These are phyloP conservation scores for Globisporangium nunn DNA, from an alignment of 352 stramenopile species.

Conservation along the genomic window DNA sequence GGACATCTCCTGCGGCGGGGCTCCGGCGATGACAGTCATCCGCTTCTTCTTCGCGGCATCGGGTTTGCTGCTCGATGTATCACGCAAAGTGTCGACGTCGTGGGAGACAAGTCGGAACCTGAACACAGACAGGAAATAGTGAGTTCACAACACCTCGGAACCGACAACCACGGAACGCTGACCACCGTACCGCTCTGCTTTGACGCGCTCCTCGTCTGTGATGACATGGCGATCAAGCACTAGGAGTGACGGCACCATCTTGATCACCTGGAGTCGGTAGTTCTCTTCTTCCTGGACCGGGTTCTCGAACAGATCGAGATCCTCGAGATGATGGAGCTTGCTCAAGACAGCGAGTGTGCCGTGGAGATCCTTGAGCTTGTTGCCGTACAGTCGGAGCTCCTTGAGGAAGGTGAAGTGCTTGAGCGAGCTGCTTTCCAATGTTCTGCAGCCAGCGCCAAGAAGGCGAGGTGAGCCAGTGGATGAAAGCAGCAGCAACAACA, in stretches of 20 bases:
- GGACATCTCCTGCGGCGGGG: slow-evolving; percentile 43
- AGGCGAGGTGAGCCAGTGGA: too few relatives aligned
- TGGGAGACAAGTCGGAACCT: slow-evolving; percentile 7
- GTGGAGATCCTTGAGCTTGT: slow-evolving; percentile 74
- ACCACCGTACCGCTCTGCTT: slow-evolving; percentile 22
- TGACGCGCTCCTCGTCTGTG: slow-evolving; percentile 52
- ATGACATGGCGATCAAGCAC: slow-evolving; percentile 79
- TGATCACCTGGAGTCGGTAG: slow-evolving; percentile 80
- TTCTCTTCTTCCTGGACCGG: slow-evolving; percentile 75
- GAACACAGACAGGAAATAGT: not conserved
- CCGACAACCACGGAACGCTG: not conserved
- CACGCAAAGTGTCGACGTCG: not conserved
- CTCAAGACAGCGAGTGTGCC: slow-evolving; percentile 36
- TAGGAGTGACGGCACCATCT: slow-evolving; percentile 59
- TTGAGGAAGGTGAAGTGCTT: slow-evolving; percentile 74
- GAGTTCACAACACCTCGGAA: too few relatives aligned
- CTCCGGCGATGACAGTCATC: slow-evolving; percentile 13
- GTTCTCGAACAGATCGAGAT: slow-evolving; percentile 82
- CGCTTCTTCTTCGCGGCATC: slow-evolving; percentile 17
- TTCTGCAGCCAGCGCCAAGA: slow-evolving; percentile 13
- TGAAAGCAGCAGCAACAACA: not conserved
- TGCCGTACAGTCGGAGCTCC: slow-evolving; percentile 71
- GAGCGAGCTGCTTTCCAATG: slow-evolving; percentile 39
- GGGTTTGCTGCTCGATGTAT: not conserved
- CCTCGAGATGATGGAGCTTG: slow-evolving; percentile 54